Conservation (phyloP, 345 rosid genomes). For the Eucalyptus erythrocorys region DNA sequence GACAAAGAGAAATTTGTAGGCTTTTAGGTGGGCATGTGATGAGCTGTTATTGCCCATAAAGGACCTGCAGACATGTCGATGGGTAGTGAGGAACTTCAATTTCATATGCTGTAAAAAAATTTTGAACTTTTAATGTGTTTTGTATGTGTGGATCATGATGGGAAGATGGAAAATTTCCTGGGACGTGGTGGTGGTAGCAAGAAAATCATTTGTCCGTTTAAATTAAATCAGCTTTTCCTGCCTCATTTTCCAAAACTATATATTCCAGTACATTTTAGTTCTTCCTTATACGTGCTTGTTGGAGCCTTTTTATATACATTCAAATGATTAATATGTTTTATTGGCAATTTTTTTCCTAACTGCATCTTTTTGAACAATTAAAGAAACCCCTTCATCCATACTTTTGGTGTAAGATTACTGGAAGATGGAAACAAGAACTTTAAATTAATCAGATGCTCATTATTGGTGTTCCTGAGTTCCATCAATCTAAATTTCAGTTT, state of each 20-base stretch:
- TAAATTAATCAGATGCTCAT: neutral
- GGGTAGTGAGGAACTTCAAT: neutral
- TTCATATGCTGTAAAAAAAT: neutral
- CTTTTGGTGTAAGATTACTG: neutral
- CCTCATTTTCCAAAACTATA: neutral
- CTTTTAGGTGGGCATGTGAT: slow-evolving; percentile 44
- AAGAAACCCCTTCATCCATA: neutral
- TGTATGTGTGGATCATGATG: neutral
- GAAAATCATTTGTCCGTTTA: neutral
- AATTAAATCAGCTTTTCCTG: neutral
- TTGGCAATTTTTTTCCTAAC: neutral
- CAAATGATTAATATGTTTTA: neutral
- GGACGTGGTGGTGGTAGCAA: neutral
- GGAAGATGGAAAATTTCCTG: neutral
- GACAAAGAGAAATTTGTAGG: slow-evolving; percentile 46
- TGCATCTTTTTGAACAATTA: neutral
- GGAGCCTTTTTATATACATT: neutral
- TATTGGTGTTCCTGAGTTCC: neutral
- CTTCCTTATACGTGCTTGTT: neutral
- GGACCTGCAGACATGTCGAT: slow-evolving; percentile 25
- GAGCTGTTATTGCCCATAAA: slow-evolving; percentile 37
- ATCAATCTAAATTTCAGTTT: neutral
- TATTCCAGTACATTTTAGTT: neutral
- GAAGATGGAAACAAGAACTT: neutral
- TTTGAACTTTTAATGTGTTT: neutral